Base-by-base conservation (phyloP, 208 protist genomes). In the Blechomonas ayalai region DNA sequence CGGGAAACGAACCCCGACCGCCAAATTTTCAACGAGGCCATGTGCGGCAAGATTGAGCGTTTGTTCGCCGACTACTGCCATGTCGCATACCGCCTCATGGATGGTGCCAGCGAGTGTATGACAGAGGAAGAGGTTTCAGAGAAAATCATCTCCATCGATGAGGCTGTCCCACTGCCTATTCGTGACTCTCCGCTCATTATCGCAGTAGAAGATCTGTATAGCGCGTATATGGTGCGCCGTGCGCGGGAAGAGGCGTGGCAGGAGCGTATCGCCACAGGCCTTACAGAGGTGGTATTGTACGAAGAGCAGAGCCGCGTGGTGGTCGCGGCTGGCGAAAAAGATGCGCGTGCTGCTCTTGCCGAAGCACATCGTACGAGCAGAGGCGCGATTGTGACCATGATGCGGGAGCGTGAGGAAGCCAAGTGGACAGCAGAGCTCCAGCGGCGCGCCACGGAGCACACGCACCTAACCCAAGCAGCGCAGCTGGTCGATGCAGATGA, bases 11-110 rank as follows among this genome's bases (percentile, higher is more conserved):
- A 95, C 42, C 82, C 82, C 0, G 70, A 95, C 38, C 54, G 62
- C 12, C 86, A 95, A 44, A 87, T 95, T 3, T 95, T 89, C 63
- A 95, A 95, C 52, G 79, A 95, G 37, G 59, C 28, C 7, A 95
- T 95, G 86, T 95, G 82, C 35, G 48, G n/a, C 4, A 82, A 82
- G 45, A 95, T 95, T 26, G 66, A 90, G 22, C 19, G 65, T 2
- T 51, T 95, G 9, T 75, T 90, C 51, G 36, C 46, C 9, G 41
- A 27, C 1, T 89, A 77, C 40, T 76, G 60, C 23, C 39, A 25
- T 18, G 5, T n/a, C n/a, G n/a, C n/a, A n/a, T n/a, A n/a, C n/a
- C n/a, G n/a, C n/a, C n/a, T n/a, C n/a, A n/a, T n/a, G n/a, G n/a
- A n/a, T n/a, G n/a, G n/a, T n/a, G n/a, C n/a, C n/a, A n/a, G n/a